These are phyloP conservation scores for Lolium rigidum DNA, from an alignment of 176 grass and related monocot genomes.

Conservation along the genomic window DNA sequence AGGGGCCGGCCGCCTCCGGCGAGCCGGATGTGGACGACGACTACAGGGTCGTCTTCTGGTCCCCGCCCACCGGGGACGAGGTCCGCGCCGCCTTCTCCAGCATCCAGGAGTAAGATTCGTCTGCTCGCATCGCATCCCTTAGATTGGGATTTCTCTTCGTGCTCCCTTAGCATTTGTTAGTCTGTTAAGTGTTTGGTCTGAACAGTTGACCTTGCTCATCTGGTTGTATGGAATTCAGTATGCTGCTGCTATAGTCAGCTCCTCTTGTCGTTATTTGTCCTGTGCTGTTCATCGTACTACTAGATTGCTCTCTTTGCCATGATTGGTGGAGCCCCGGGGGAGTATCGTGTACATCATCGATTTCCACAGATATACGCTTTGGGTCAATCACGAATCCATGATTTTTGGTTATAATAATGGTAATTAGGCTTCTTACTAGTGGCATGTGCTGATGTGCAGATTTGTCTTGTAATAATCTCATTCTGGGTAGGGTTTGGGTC, in stretches of 20 bases:
- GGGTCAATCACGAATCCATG: slow-evolving; percentile 9
- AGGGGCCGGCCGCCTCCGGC: background rate
- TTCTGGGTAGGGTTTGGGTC: background rate
- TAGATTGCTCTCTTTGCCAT: slow-evolving; percentile 4
- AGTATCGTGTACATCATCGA: background rate
- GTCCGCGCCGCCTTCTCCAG: slow-evolving; percentile 66
- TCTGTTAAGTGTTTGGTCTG: background rate
- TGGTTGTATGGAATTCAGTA: slow-evolving; percentile 1
- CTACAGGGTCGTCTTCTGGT: slow-evolving; percentile 65
- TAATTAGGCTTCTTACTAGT: background rate
- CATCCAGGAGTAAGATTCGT: slow-evolving; percentile 72
- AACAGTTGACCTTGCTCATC: background rate
- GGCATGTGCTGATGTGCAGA: background rate
- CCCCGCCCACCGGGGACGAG: slow-evolving; percentile 73
- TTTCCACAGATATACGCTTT: background rate
- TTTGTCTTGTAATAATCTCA: background rate
- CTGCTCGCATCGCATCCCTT: background rate
- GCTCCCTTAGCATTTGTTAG: background rate
- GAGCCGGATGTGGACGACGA: slow-evolving; percentile 32
- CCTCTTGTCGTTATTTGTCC: slow-evolving; percentile 13
- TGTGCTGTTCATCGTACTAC: background rate
- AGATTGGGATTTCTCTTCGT: slow-evolving; percentile 3
- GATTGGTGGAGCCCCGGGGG: background rate
- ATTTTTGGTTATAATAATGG: background rate
- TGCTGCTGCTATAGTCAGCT: background rate